Conservation (phyloP, 129 eudicot genomes). For the Daucus carota region DNA sequence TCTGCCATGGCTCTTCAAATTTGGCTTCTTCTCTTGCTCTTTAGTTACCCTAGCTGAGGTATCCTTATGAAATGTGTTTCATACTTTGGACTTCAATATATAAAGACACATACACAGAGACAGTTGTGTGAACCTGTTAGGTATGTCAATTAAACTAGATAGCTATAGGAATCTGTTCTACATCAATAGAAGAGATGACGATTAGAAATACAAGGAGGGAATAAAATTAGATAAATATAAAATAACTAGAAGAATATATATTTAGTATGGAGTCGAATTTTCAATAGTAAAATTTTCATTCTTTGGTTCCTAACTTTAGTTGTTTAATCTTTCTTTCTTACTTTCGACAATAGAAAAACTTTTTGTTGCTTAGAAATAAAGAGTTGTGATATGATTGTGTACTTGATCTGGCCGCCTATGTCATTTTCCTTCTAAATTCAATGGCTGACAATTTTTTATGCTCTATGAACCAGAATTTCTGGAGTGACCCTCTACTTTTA, state of each 20-base stretch:
- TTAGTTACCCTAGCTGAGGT: not conserved
- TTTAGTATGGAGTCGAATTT: constrained; percentile 1
- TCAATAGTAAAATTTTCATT: not conserved
- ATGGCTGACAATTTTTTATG: constrained; percentile 24
- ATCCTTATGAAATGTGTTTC: not conserved
- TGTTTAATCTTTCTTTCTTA: not conserved
- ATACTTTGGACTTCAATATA: not conserved
- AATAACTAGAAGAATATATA: too few relatives aligned
- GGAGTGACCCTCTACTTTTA: not conserved
- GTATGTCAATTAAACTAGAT: constrained; percentile 11
- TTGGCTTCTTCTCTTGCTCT: not conserved
- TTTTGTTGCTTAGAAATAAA: constrained; percentile 18
- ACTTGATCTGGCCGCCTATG: constrained; percentile 21
- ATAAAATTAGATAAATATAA: not conserved
- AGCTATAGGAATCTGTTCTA: constrained; percentile 37
- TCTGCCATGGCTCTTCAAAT: constrained; percentile 26
- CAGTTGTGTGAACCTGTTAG: constrained; percentile 15
- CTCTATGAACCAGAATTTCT: constrained; percentile 10
- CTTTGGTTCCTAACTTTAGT: not conserved
- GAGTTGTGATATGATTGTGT: constrained; percentile 15
- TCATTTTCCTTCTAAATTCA: constrained; percentile 11
- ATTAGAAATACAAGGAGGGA: constrained; percentile 15
- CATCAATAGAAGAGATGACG: constrained; percentile 18
- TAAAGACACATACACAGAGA: not conserved
- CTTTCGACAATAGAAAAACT: not conserved